Percentiles rank a stretch among this genome's conserved stretches.
Conservation (phyloP, 2,329 filamentous ascomycete genomes). For the Chaetothyriales sp. region DNA sequence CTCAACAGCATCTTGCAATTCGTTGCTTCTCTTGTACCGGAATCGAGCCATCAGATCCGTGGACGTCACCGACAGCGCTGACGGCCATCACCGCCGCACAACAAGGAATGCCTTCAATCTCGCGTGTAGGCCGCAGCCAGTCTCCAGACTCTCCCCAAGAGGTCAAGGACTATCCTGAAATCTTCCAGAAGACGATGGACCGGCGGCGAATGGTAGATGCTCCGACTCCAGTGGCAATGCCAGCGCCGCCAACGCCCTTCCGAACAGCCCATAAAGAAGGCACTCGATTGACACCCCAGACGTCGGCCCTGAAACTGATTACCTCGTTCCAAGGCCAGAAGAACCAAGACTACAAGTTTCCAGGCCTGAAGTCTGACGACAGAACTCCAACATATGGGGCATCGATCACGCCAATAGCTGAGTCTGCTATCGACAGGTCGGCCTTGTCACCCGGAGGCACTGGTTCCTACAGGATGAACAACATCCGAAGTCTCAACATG, state of each 20-base stretch:
- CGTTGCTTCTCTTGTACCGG: constrained; percentile 86
- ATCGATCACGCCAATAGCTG: constrained; percentile 76
- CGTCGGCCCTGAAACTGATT: constrained; percentile 75
- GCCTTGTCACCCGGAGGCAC: constrained; percentile 52
- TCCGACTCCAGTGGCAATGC: constrained; percentile 40
- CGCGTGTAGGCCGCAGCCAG: not conserved
- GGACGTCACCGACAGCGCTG: constrained; percentile 64
- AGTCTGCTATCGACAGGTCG: constrained; percentile 49
- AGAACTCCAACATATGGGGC: constrained; percentile 59
- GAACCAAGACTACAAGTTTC: constrained; percentile 46
- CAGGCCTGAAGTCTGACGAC: constrained; percentile 37
- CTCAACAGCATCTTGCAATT: constrained; percentile 79
- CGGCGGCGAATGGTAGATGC: constrained; percentile 22
- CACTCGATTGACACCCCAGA: constrained; percentile 51
- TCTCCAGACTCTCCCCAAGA: constrained; percentile 22
- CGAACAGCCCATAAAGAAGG: constrained; percentile 23
- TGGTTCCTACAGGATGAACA: constrained; percentile 40
- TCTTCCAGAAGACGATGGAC: constrained; percentile 13
- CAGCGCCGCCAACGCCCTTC: constrained; percentile 15
- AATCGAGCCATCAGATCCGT: constrained; percentile 68
- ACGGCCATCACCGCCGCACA: constrained; percentile 4
- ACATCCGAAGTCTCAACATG: constrained; percentile 54
- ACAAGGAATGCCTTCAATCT: not conserved
- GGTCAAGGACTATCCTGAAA: constrained; percentile 9
- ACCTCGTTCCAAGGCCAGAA: constrained; percentile 56